Conservation (phyloP, 371 early-diverging fungal genomes). For the Massospora cicadina region DNA sequence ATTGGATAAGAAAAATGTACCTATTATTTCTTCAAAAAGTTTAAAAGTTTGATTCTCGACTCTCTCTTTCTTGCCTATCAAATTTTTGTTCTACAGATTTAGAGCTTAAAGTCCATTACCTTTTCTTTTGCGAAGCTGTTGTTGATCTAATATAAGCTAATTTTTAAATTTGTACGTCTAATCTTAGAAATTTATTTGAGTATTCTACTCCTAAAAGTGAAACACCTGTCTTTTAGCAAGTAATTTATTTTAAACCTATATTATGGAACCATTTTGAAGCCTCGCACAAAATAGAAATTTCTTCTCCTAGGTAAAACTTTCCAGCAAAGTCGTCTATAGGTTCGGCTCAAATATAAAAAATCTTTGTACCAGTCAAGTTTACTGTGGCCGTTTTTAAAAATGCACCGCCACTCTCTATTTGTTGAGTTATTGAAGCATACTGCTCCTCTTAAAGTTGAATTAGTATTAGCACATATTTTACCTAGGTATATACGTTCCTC, state of each 20-base stretch:
- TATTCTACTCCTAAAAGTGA: not conserved
- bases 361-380: not conserved
- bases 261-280: not conserved
- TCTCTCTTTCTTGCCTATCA: not conserved
- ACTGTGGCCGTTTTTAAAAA: not conserved
- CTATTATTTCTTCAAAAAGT: not conserved
- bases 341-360: not conserved
- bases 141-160: not conserved
- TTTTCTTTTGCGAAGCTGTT: not conserved
- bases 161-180: not conserved
- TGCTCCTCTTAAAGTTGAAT: not conserved
- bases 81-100: too few relatives aligned
- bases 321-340: not conserved
- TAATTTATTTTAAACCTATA: too few relatives aligned
- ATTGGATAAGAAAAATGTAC: not conserved
- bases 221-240: too few relatives aligned
- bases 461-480: not conserved
- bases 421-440: not conserved
- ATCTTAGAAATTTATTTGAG: not conserved
- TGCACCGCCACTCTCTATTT: not conserved
- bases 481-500: not conserved
- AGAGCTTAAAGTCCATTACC: not conserved
- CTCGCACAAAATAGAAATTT: not conserved
- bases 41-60: not conserved
- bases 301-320: not conserved